These are phyloP conservation scores for Calonectria hongkongensis DNA, from an alignment of 2,329 filamentous ascomycete species.

Conservation along the genomic window DNA sequence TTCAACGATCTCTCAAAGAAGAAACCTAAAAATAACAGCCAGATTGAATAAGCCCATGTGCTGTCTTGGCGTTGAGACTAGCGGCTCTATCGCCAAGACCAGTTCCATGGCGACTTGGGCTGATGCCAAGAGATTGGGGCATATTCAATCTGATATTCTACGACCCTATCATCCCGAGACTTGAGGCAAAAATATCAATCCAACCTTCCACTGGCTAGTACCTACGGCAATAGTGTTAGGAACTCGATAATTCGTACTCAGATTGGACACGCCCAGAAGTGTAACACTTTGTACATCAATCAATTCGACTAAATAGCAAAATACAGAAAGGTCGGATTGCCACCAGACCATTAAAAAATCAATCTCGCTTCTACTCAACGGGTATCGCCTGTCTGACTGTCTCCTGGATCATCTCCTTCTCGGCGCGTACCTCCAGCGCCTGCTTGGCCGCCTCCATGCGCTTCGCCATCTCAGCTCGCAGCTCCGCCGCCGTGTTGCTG, in stretches of 20 bases:
- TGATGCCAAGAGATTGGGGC: no score
- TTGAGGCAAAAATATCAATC: background rate
- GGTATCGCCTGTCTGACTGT: slow-evolving; percentile 9
- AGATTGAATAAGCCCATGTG: no score
- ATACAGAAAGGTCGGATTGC: background rate
- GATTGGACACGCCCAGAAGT: background rate
- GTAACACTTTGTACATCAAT: slow-evolving; percentile 3
- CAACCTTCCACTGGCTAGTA: background rate
- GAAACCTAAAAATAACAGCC: no score
- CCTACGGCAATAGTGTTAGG: background rate
- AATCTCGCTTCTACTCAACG: slow-evolving; percentile 20
- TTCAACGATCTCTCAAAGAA: no score
- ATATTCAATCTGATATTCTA: no score
- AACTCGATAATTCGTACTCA: background rate
- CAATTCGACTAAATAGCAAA: background rate
- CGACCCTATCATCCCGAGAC: background rate
- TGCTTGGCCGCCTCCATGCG: slow-evolving; percentile 8
- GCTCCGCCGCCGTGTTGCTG: slow-evolving; percentile 15
- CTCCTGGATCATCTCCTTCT: slow-evolving; percentile 16
- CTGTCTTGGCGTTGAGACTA: no score
- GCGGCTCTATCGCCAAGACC: no score
- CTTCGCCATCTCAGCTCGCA: slow-evolving; percentile 15
- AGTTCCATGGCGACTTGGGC: no score
- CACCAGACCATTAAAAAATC: slow-evolving; percentile 3
- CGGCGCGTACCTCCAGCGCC: background rate